Conservation (phyloP, 192 early-diverging fungal genomes). For the Dissophora ornata region DNA sequence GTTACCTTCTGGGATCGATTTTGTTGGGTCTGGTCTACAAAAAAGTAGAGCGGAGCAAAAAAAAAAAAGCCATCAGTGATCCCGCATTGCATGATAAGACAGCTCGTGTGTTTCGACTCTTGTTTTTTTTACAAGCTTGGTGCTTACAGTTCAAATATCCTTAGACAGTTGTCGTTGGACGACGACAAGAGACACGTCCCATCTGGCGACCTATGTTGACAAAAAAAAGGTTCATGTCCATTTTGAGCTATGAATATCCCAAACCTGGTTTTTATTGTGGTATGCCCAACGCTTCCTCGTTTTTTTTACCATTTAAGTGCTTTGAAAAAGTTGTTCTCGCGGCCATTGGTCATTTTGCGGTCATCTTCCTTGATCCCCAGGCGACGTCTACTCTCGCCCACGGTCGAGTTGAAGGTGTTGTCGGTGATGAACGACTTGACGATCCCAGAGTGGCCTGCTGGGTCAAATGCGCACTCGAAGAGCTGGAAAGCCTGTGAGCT, state of each 20-base stretch:
- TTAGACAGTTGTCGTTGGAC: constrained; percentile 69
- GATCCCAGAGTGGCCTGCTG: background rate
- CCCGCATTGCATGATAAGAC: background rate
- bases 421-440: constrained; percentile 24
- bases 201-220: constrained; percentile 72
- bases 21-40: background rate
- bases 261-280: too few species aligned
- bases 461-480: constrained; percentile 29
- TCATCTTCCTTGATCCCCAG: constrained; percentile 29
- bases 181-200: constrained; percentile 71
- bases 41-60: background rate
- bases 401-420: constrained; percentile 32
- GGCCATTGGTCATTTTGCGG: constrained; percentile 47
- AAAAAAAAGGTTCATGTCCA: too few species aligned
- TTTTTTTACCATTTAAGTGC: constrained; percentile 65
- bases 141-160: constrained; percentile 66
- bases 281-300: too few species aligned
- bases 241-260: too few species aligned
- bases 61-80: background rate
- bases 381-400: constrained; percentile 27
- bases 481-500: constrained; percentile 27
- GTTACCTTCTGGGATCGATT: too few species aligned
- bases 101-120: background rate
- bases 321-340: constrained; percentile 71
- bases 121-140: background rate